phyloP scores from a whole-genome alignment of 371 early-diverging fungal species.

The Coemansia sp. region DNA sequence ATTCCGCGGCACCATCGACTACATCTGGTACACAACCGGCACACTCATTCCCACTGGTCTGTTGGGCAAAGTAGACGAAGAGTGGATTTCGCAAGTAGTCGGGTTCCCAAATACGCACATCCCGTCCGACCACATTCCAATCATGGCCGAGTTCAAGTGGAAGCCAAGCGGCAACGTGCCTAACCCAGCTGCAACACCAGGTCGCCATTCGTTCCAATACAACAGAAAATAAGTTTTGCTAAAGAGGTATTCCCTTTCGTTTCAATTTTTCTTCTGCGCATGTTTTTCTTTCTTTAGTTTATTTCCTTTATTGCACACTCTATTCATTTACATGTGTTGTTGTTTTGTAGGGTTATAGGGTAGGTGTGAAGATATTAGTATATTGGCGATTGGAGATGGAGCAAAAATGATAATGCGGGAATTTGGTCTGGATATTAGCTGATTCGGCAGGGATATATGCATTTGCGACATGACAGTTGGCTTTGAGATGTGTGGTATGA shows the following conservation, averaged over 20 bases:
- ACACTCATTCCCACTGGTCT: conserved; percentile 78
- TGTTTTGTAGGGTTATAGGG: too few species aligned
- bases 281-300: conserved; percentile 4
- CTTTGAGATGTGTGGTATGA: conserved; percentile 71
- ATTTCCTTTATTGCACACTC: not conserved
- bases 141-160: conserved; percentile 61
- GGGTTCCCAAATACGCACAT: conserved; percentile 95
- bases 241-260: conserved; percentile 8
- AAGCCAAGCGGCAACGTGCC: conserved; percentile 23
- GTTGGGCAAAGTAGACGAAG: conserved; percentile 80
- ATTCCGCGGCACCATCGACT: conserved; percentile 94
- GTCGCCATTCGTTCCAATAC: conserved; percentile 59
- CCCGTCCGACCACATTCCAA: conserved; percentile 82
- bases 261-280: conserved; percentile 12
- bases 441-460: conserved; percentile 1
- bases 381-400: too few species aligned
- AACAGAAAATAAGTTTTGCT: conserved; percentile 14
- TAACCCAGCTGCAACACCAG: conserved; percentile 8
- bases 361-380: too few species aligned
- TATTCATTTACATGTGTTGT: not conserved
- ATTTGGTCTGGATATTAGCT: too few species aligned
- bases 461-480: conserved; percentile 89
- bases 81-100: conserved; percentile 73
- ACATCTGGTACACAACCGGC: conserved; percentile 89
- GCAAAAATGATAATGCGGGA: too few species aligned